A percentile compares a stretch with the other conserved stretches of the same genome.
phyloP scores from a whole-genome alignment of 2,329 filamentous ascomycete genomes.

The Hymenoscyphus fructigenus region DNA sequence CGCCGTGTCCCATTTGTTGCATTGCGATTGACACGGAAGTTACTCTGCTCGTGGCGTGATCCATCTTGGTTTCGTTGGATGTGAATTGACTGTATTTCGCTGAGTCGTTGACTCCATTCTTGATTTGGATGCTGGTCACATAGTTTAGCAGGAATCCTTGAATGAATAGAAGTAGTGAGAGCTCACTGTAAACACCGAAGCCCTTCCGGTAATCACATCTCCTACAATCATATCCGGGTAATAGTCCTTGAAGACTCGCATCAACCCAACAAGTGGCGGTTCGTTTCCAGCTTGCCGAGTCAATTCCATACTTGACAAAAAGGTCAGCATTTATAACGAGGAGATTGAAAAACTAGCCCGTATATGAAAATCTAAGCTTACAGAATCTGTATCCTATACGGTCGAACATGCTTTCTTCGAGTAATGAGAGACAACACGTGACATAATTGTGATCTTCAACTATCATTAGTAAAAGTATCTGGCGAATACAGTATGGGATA shows the following conservation, averaged over 20 bases:
- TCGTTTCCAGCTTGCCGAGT: constrained; percentile 68
- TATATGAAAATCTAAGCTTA: constrained; percentile 39
- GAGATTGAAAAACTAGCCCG: constrained; percentile 18
- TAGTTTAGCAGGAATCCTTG: constrained; percentile 28
- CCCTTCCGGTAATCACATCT: constrained; percentile 59
- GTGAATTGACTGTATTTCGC: constrained; percentile 62
- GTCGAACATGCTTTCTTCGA: constrained; percentile 77
- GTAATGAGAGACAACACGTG: constrained; percentile 79
- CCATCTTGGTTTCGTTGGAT: constrained; percentile 48
- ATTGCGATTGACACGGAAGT: constrained; percentile 64
- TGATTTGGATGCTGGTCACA: constrained; percentile 61
- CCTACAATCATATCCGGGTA: constrained; percentile 86
- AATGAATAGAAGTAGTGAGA: background rate
- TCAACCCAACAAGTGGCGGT: constrained; percentile 68
- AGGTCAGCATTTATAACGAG: background rate
- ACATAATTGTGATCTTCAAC: constrained; percentile 51
- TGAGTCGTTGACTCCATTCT: constrained; percentile 70
- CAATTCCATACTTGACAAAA: constrained; percentile 49
- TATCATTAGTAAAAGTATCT: background rate
- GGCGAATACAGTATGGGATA: constrained; percentile 5
- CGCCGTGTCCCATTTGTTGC: constrained; percentile 46
- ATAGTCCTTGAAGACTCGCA: constrained; percentile 86
- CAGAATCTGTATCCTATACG: constrained; percentile 78
- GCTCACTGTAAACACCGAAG: constrained; percentile 59
- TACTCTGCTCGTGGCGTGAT: constrained; percentile 44